A percentile compares a stretch with the other conserved stretches of the same genome.
Conservation (phyloP, 352 stramenopile species). For the Plasmopara muralis region DNA sequence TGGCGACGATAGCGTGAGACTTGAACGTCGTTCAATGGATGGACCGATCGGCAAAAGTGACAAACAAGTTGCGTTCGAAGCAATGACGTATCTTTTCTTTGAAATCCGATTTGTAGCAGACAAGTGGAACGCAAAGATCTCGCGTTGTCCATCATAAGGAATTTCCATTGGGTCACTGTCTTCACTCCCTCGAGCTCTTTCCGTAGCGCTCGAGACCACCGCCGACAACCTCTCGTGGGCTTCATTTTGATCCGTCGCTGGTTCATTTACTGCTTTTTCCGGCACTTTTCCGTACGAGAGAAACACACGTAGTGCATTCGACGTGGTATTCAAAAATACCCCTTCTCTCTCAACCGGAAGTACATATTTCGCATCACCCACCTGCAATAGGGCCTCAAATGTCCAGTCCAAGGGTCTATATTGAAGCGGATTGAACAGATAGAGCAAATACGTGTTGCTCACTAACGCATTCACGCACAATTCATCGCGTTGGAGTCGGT, state of each 20-base stretch:
- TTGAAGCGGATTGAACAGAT: slow-evolving; percentile 78
- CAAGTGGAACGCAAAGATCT: slow-evolving; percentile 60
- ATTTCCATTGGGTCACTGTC: slow-evolving; percentile 58
- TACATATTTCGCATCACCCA: slow-evolving; percentile 40
- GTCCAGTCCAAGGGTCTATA: slow-evolving; percentile 81
- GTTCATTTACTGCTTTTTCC: slow-evolving; percentile 17
- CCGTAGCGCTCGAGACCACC: slow-evolving; percentile 8
- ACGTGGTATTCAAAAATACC: slow-evolving; percentile 72
- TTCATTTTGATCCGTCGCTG: not conserved
- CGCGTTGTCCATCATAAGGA: slow-evolving; percentile 40
- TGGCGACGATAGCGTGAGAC: slow-evolving; percentile 12
- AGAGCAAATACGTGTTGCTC: slow-evolving; percentile 84
- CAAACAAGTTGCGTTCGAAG: slow-evolving; percentile 46
- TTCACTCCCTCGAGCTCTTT: slow-evolving; percentile 39
- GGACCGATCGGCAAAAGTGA: slow-evolving; percentile 24
- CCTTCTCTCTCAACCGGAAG: slow-evolving; percentile 67
- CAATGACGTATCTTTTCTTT: slow-evolving; percentile 50
- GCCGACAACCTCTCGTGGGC: slow-evolving; percentile 11
- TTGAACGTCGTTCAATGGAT: slow-evolving; percentile 9
- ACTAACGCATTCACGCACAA: slow-evolving; percentile 76
- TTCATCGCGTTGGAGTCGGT: slow-evolving; percentile 44
- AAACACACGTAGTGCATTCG: slow-evolving; percentile 66
- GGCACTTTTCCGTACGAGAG: slow-evolving; percentile 79
- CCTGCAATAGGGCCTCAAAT: slow-evolving; percentile 56
- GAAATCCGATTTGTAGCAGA: slow-evolving; percentile 71